Percentiles rank a stretch among this genome's conserved stretches.
Conservation (phyloP, 2,329 filamentous ascomycete species). For the Aphanoascus verrucosus region DNA sequence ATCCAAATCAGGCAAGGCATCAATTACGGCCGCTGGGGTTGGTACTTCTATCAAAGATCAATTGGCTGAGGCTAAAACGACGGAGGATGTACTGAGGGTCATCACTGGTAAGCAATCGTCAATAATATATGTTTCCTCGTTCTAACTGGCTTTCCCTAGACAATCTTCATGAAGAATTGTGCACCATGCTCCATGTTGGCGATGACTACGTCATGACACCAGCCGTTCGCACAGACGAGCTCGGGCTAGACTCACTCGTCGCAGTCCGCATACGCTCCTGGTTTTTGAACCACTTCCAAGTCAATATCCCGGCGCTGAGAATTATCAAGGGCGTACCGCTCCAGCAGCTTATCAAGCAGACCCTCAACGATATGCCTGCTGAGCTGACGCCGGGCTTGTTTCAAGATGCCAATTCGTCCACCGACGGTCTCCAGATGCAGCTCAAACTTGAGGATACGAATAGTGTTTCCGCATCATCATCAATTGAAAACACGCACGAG, state of each 20-base stretch:
- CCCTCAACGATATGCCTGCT: background rate
- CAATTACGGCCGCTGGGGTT: too few relatives aligned
- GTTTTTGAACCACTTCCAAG: constrained; percentile 14
- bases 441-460: background rate
- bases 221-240: too few relatives aligned
- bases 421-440: background rate
- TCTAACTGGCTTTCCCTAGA: background rate
- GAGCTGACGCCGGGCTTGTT: background rate
- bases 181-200: too few relatives aligned
- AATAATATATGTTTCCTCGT: background rate
- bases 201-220: too few relatives aligned
- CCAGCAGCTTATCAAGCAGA: background rate
- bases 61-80: too few relatives aligned
- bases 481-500: background rate
- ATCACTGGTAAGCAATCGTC: background rate
- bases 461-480: background rate
- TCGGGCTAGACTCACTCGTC: constrained; percentile 16
- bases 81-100: background rate
- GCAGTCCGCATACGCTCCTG: constrained; percentile 16
- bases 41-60: too few relatives aligned
- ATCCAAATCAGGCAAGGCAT: too few relatives aligned
- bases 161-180: too few relatives aligned
- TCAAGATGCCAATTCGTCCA: background rate
- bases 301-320: constrained; percentile 15
- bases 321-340: constrained; percentile 11